Evolutionary conservation across 208 protist species (phyloP), one percentile per base, ranked within the genome.

Genomic region (Acanthamoeba royreba): DNA sequence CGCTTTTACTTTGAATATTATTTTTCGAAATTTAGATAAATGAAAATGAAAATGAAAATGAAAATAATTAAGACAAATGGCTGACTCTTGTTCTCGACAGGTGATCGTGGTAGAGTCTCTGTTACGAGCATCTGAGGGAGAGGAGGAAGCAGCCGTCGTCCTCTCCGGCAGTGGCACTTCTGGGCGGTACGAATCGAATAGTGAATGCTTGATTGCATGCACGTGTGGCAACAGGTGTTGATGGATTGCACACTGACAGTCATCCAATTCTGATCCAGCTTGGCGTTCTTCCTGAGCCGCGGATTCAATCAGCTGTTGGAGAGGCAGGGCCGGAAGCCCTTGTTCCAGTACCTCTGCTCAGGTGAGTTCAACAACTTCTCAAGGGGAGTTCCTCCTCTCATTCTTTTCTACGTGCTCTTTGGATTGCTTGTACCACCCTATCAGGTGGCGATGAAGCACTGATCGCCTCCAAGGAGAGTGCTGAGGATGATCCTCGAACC

Each of bases 201-300:
- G n/a, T n/a, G n/a, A n/a, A n/a, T n/a, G n/a, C n/a, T n/a, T n/a
- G n/a, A n/a, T n/a, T n/a, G n/a, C n/a, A n/a, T n/a, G n/a, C n/a
- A n/a, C n/a, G n/a, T n/a, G n/a, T n/a, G n/a, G n/a, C n/a, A n/a
- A n/a, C n/a, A n/a, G n/a, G n/a, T n/a, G n/a, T n/a, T n/a, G n/a
- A n/a, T n/a, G n/a, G n/a, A n/a, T n/a, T n/a, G n/a, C n/a, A n/a
- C n/a, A n/a, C n/a, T 49, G 40, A 40, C 5, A 15, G 43, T 81
- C 31, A 7, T 8, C 43, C 7, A 3, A 13, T n/a, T 28, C 22
- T 33, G 2, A 35, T 40, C 5, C 4, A 85, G 74, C 28, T 17
- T 90, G 49, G 83, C 83, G 15, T 90, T 90, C 53, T 66, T 90
- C 52, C 28, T 55, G 49, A 66, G 49, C 83, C 83, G 83, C 28